Conservation (phyloP, 495 filamentous ascomycete species). For the Penicillium dipodomyicola region DNA sequence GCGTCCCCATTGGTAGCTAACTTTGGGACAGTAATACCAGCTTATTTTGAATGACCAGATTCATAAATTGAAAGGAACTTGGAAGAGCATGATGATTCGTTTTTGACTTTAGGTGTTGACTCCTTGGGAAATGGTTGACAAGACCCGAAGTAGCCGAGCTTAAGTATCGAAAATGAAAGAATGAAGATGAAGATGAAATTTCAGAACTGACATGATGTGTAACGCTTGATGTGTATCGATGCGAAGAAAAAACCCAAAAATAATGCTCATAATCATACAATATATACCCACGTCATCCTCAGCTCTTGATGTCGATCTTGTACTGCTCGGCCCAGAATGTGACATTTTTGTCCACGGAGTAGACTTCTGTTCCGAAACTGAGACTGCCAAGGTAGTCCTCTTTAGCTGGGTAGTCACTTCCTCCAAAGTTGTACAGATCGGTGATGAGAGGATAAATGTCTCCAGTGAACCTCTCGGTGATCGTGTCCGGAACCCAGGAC, state of each 20-base stretch:
- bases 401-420: constrained; percentile 20
- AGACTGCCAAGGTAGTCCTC: constrained; percentile 37
- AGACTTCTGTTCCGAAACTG: constrained; percentile 40
- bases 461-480: constrained; percentile 29
- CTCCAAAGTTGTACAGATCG: constrained; percentile 24
- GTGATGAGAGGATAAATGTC: constrained; percentile 39
- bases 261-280: constrained; percentile 7
- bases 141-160: background rate
- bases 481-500: constrained; percentile 27
- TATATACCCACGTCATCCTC: background rate
- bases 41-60: background rate
- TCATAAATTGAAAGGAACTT: background rate
- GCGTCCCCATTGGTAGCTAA: background rate
- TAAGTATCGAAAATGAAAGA: background rate
- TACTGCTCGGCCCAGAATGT: constrained; percentile 37
- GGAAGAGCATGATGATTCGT: background rate
- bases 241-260: background rate
- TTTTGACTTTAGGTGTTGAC: background rate
- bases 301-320: constrained; percentile 30
- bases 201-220: constrained; percentile 1
- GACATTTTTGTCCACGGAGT: constrained; percentile 25
- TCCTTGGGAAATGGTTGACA: background rate
- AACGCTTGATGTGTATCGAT: constrained; percentile 6
- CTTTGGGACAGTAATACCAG: background rate
- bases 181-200: background rate